Percentiles rank a stretch among this genome's conserved stretches.
These are phyloP conservation scores for Suillus subaureus DNA, from an alignment of 768 basidiomycete species.

Conservation along the genomic window DNA sequence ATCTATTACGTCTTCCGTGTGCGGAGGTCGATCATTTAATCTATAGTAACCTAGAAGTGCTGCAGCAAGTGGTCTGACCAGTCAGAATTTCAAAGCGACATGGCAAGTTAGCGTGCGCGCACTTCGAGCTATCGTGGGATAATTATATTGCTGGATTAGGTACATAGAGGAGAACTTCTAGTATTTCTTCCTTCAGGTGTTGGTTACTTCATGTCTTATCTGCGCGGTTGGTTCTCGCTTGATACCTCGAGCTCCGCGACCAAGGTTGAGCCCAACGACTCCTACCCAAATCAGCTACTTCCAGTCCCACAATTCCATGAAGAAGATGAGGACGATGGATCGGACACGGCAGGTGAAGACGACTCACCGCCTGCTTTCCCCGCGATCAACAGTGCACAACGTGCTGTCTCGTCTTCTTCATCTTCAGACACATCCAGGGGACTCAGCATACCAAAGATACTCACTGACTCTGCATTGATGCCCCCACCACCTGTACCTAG, in stretches of 20 bases:
- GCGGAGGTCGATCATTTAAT: no score
- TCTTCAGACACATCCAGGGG: constrained; percentile 7
- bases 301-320: constrained; percentile 24
- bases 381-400: constrained; percentile 69
- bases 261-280: background rate
- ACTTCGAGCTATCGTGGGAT: background rate
- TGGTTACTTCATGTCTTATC: constrained; percentile 44
- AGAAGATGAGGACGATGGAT: constrained; percentile 39
- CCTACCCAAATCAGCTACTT: constrained; percentile 2
- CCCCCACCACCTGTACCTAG: constrained; percentile 49
- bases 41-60: no score
- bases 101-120: no score
- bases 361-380: constrained; percentile 78
- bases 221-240: constrained; percentile 59
- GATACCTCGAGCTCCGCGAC: constrained; percentile 19
- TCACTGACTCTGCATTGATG: constrained; percentile 55
- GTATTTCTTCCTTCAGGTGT: background rate
- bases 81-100: no score
- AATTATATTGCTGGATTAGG: background rate
- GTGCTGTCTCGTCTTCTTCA: constrained; percentile 36
- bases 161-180: background rate
- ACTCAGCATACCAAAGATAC: constrained; percentile 28
- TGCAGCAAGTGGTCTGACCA: no score
- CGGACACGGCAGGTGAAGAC: constrained; percentile 47
- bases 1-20: no score